Conservation (phyloP, 2,329 filamentous ascomycete genomes). For the Alternaria sp. region DNA sequence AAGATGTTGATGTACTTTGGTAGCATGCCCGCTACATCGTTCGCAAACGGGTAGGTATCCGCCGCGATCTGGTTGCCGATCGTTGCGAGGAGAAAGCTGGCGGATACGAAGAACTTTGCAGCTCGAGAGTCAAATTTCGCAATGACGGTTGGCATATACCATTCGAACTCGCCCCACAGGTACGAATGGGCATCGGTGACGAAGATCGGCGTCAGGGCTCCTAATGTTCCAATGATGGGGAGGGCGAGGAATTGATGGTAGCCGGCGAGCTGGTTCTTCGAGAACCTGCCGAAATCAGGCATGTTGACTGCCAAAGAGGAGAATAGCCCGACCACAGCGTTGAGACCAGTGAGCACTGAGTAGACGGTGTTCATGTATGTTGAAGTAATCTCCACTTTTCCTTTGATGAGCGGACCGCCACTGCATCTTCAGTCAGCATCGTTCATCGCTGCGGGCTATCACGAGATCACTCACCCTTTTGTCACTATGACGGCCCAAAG, state of each 20-base stretch:
- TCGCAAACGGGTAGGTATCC: slow-evolving; percentile 47
- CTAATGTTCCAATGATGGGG: slow-evolving; percentile 55
- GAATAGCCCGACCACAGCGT: slow-evolving; percentile 58
- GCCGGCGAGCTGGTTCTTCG: slow-evolving; percentile 50
- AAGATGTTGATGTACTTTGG: slow-evolving; percentile 49
- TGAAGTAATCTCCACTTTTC: slow-evolving; percentile 43
- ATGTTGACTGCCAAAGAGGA: slow-evolving; percentile 60
- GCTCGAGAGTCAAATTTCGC: slow-evolving; percentile 53
- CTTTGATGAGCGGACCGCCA: slow-evolving; percentile 51
- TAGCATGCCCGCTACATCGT: slow-evolving; percentile 42
- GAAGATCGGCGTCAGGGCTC: slow-evolving; percentile 57
- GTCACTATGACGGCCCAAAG: slow-evolving; percentile 54
- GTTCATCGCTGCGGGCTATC: fast-evolving
- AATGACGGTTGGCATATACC: slow-evolving; percentile 58
- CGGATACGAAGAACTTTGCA: slow-evolving; percentile 51
- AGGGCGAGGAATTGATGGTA: slow-evolving; percentile 57
- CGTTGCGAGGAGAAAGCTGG: slow-evolving; percentile 51
- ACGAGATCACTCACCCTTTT: slow-evolving; percentile 35
- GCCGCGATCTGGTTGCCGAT: slow-evolving; percentile 54
- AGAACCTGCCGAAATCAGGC: slow-evolving; percentile 54
- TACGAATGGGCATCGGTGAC: slow-evolving; percentile 55
- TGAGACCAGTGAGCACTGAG: slow-evolving; percentile 53
- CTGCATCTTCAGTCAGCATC: not conserved
- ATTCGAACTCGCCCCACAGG: slow-evolving; percentile 55
- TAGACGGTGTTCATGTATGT: slow-evolving; percentile 54